These are phyloP conservation scores for Sequoiadendron giganteum DNA, from an alignment of 75 land plant genomes.

Conservation along the genomic window DNA sequence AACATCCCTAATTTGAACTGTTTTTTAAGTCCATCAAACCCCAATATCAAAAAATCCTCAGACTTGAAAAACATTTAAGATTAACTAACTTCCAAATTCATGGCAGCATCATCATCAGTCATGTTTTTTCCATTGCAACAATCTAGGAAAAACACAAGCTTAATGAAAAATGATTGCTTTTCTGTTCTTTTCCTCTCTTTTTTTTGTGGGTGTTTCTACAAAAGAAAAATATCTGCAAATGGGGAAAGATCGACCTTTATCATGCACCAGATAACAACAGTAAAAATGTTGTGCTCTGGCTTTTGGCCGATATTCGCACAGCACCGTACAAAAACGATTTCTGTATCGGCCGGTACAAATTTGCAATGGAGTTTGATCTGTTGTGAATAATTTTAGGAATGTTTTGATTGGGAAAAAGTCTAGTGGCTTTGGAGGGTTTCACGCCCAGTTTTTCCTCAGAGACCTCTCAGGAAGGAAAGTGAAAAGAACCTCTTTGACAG, in stretches of 20 bases:
- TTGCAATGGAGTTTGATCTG: neutral
- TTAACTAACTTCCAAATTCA: neutral
- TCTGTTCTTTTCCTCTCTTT: neutral
- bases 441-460: neutral
- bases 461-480: neutral
- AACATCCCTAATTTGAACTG: neutral
- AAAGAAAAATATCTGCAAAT: neutral
- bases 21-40: neutral
- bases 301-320: constrained; percentile 1
- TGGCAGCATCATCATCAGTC: neutral
- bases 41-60: neutral
- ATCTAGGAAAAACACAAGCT: constrained; percentile 2
- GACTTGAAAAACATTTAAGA: neutral
- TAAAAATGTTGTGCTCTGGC: neutral
- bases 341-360: neutral
- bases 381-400: neutral
- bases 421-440: neutral
- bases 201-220: neutral
- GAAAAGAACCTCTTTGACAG: neutral
- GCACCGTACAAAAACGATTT: neutral
- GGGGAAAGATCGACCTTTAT: neutral
- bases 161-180: neutral
- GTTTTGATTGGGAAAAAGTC: neutral
- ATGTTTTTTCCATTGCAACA: constrained; percentile 2
- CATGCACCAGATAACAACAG: neutral